Base-by-base conservation (phyloP, 306 rosid species). In the Echinosophora koreensis region DNA sequence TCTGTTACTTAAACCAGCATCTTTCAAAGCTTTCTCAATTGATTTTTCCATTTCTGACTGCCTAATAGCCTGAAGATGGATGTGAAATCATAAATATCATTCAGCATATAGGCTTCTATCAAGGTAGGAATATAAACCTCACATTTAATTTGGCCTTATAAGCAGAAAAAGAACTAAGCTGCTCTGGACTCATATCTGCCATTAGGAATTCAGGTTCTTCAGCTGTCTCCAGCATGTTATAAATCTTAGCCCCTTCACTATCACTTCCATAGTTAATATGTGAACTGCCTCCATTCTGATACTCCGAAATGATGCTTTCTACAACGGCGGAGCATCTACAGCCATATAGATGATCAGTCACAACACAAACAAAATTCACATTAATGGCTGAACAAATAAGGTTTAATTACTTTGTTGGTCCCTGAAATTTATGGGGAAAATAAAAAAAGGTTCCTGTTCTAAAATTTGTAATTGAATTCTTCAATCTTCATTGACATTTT, bases 181-280 rank as follows among this genome's bases (percentile, higher is more conserved):
- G 97, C 60, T 89, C 97, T 37, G 90, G 84, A 80, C 93, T 92
- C 98, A 94, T 92, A 85, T 87, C 97, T 50, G 97, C 97, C 98
- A 94, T 90, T 68, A 92, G 77, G 80, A 88, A 83, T 85, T 92
- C 98, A 27, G 98, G 98, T 73, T 94, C 95, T 13, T 81, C 92
- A 14, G 97, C 89, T 64, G 93, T 83, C 90, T 94, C 95, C 22
- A 94, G 90, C 77, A 92, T 85, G 67, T 86, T 85, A 84, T 88
- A 86, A 80, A 94, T 82, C 81, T 85, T 88, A 67, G 97, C 98
- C 71, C 95, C 98, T 82, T 94, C 97, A 27, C 97, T 85, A 22
- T 86, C 84, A 52, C 75, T 77, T 50, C 88, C 94, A 86, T 85
- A 71, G 82, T 70, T 79, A 59, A 58, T 71, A 81, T 32, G 80